These are phyloP conservation scores for Solanum sejunctum DNA, from an alignment of 257 asterid genomes.

Conservation along the genomic window DNA sequence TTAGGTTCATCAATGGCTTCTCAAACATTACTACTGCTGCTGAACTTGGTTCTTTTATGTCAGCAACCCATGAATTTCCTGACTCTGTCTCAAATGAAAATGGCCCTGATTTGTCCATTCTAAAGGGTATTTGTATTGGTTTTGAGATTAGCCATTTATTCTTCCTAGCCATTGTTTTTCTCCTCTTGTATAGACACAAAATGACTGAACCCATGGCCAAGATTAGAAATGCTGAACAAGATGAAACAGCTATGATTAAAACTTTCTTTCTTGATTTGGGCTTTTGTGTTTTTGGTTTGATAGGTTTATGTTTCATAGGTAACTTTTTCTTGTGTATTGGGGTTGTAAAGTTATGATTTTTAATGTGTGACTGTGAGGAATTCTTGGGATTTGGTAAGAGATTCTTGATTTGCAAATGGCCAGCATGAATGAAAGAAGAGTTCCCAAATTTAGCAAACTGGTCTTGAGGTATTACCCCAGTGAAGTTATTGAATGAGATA, in stretches of 20 bases:
- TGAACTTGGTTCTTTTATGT: constrained; percentile 77
- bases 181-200: constrained; percentile 31
- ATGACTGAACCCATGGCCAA: neutral
- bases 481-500: constrained; percentile 58
- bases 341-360: constrained; percentile 13
- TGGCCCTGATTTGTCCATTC: constrained; percentile 80
- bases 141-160: constrained; percentile 79
- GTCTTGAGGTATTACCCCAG: constrained; percentile 26
- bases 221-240: constrained; percentile 22
- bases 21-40: constrained; percentile 87
- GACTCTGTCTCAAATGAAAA: constrained; percentile 86
- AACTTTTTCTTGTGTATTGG: constrained; percentile 11
- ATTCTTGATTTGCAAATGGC: constrained; percentile 6
- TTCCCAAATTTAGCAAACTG: constrained; percentile 21
- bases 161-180: constrained; percentile 23
- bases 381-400: neutral
- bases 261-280: constrained; percentile 19
- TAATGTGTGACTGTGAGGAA: constrained; percentile 21
- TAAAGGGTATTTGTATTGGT: constrained; percentile 60
- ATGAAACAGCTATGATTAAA: constrained; percentile 16
- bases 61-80: constrained; percentile 92
- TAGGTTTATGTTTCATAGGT: constrained; percentile 12
- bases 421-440: constrained; percentile 55
- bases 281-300: neutral
- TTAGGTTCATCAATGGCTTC: constrained; percentile 88